A percentile compares a stretch with the other conserved stretches of the same genome.
These are phyloP conservation scores for Beauveria rudraprayagi DNA, from an alignment of 2,329 filamentous ascomycete species.

Conservation along the genomic window DNA sequence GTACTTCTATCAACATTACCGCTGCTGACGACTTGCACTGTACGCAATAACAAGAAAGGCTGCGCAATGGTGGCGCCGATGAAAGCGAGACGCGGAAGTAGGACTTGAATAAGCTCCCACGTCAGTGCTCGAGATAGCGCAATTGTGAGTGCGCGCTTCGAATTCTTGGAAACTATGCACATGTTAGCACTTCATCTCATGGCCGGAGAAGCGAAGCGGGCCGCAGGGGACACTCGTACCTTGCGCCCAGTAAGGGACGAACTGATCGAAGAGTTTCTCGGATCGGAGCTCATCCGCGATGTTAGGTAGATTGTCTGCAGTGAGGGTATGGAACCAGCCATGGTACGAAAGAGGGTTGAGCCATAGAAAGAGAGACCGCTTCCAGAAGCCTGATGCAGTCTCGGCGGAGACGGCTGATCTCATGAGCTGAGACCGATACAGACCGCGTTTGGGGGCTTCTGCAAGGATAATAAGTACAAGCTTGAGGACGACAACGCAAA, in stretches of 20 bases:
- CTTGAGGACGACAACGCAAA: not conserved
- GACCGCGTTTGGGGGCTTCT: slow-evolving; percentile 1
- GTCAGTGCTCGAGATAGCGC: no score
- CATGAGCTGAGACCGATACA: not conserved
- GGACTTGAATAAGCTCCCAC: no score
- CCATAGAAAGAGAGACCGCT: not conserved
- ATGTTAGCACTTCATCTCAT: not conserved
- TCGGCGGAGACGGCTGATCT: not conserved
- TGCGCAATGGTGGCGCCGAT: no score
- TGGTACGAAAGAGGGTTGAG: not conserved
- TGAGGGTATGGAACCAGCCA: not conserved
- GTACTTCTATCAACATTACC: no score
- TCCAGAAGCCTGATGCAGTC: not conserved
- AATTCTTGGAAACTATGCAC: not conserved
- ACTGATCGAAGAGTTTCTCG: not conserved
- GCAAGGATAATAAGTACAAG: not conserved
- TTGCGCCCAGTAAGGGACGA: not conserved
- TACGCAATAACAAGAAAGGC: no score
- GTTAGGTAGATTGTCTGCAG: not conserved
- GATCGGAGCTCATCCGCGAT: not conserved
- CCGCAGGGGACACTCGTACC: not conserved
- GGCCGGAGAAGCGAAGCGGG: not conserved
- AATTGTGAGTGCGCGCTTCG: no score
- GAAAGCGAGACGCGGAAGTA: no score
- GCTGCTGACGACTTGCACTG: no score